A percentile compares a stretch with the other conserved stretches of the same genome.
phyloP scores from a whole-genome alignment of 768 basidiomycete genomes.

The Tubosaeta sp. region DNA sequence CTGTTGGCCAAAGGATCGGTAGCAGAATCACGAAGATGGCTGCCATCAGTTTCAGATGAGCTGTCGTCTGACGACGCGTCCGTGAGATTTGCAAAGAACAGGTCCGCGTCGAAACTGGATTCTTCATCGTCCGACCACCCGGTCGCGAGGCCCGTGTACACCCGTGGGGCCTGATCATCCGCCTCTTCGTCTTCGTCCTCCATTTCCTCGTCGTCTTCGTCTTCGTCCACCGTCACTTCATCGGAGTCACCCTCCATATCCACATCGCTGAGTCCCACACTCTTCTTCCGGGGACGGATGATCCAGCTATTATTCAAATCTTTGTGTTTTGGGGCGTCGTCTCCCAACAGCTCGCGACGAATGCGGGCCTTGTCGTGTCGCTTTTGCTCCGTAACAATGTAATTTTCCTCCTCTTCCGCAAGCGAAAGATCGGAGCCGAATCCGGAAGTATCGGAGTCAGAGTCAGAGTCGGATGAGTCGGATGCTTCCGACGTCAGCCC shows the following conservation, averaged over 20 bases:
- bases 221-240: conserved; percentile 56
- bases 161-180: conserved; percentile 37
- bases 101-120: conserved; percentile 74
- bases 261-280: conserved; percentile 58
- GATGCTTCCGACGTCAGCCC: conserved; percentile 47
- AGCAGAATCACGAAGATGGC: conserved; percentile 38
- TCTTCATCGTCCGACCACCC: conserved; percentile 81
- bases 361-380: conserved; percentile 50
- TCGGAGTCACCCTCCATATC: conserved; percentile 63
- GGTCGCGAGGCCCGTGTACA: conserved; percentile 62
- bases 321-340: conserved; percentile 42
- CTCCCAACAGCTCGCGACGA: conserved; percentile 56
- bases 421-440: conserved; percentile 55
- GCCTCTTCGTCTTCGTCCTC: conserved; percentile 45
- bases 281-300: conserved; percentile 64
- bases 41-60: conserved; percentile 41
- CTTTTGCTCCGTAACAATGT: conserved; percentile 46
- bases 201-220: conserved; percentile 40
- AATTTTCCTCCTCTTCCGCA: conserved; percentile 59
- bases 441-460: conserved; percentile 31
- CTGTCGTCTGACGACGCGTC: conserved; percentile 43
- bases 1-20: conserved; percentile 23
- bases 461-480: conserved; percentile 42
- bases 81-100: conserved; percentile 78
- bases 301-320: conserved; percentile 56